Evolutionary conservation across 192 early-diverging fungal species (phyloP).

Genomic region (Podochytrium sp.): DNA sequence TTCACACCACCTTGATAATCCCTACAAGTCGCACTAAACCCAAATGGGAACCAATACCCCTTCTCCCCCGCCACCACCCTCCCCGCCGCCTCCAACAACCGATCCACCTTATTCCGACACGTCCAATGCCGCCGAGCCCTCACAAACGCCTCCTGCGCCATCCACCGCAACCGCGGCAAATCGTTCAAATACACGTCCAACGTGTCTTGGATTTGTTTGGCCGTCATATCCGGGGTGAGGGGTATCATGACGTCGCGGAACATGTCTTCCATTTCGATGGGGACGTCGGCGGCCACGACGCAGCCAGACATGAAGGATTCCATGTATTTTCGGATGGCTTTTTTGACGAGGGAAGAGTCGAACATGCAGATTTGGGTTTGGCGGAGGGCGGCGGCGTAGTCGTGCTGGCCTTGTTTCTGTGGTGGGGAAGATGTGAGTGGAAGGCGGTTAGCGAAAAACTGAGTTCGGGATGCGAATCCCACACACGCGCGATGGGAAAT

Average conservation of each 20-base stretch:
- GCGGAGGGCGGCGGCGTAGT: no score
- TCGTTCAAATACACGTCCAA: constrained; percentile 21
- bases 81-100: constrained; percentile 21
- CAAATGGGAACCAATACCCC: constrained; percentile 29
- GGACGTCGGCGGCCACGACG: constrained; percentile 21
- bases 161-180: constrained; percentile 13
- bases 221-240: neutral
- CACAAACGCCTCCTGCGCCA: constrained; percentile 23
- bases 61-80: constrained; percentile 9
- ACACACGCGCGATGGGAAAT: no score
- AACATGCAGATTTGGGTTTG: constrained; percentile 30
- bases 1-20: no score
- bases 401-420: no score
- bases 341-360: constrained; percentile 16
- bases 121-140: constrained; percentile 14
- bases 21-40: constrained; percentile 12
- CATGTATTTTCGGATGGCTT: constrained; percentile 20
- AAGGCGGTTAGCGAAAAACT: no score
- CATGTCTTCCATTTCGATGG: constrained; percentile 21
- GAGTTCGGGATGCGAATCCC: no score
- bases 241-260: constrained; percentile 20
- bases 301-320: constrained; percentile 25
- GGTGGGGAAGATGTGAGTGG: no score
- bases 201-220: neutral
- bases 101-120: constrained; percentile 28